phyloP scores from a whole-genome alignment of 2,329 filamentous ascomycete genomes.

The Aureobasidium leucospermi region DNA sequence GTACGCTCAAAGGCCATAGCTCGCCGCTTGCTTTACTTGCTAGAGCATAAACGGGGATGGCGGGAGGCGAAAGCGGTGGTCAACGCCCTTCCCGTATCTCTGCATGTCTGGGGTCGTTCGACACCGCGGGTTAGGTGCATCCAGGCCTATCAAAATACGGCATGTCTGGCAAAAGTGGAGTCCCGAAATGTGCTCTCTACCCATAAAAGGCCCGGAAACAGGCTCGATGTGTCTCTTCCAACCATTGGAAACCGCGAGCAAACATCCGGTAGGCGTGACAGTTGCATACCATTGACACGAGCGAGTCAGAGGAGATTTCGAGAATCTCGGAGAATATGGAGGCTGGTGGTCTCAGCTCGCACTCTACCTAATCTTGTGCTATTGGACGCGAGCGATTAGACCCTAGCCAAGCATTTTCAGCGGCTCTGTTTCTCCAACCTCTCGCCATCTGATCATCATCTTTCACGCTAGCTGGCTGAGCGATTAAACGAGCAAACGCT shows the following conservation, averaged over 20 bases:
- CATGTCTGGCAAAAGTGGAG: slow-evolving; percentile 5
- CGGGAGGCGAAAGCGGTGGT: slow-evolving; percentile 9
- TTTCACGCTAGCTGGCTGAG: neutral
- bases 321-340: slow-evolving; percentile 1
- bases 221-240: neutral
- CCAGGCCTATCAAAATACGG: slow-evolving; percentile 3
- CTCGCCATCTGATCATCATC: neutral
- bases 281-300: neutral
- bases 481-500: neutral
- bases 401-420: neutral
- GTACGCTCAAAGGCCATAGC: slow-evolving; percentile 11
- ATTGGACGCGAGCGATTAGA: neutral
- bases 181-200: neutral
- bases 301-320: slow-evolving; percentile 10
- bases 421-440: slow-evolving; percentile 10
- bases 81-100: slow-evolving; percentile 11
- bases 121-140: slow-evolving; percentile 2
- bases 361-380: neutral
- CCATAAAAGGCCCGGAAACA: slow-evolving; percentile 1
- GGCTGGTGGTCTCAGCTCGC: neutral
- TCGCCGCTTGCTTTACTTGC: slow-evolving; percentile 8
- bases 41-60: slow-evolving; percentile 11
- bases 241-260: neutral
- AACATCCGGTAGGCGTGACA: neutral
- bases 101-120: slow-evolving; percentile 8